A percentile compares a stretch with the other conserved stretches of the same genome.
Evolutionary conservation across 1,284 basidiomycete genomes (phyloP).

Genomic region (Irpex sp.): DNA sequence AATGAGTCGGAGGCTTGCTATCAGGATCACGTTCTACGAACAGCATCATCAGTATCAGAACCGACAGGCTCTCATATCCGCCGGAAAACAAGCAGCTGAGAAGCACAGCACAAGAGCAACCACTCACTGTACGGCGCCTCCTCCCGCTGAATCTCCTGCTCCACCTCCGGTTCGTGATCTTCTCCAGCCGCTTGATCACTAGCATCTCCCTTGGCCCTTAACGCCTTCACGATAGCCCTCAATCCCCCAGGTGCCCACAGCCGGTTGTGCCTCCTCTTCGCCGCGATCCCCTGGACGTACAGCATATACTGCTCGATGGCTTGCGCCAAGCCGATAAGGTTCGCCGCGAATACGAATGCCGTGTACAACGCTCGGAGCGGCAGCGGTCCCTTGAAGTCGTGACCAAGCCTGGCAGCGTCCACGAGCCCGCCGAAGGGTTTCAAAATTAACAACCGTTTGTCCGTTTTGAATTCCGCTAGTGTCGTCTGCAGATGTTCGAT

Average conservation of each 20-base stretch:
- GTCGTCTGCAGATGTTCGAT: constrained; percentile 33
- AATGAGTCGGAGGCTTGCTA: constrained; percentile 41
- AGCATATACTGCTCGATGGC: constrained; percentile 43
- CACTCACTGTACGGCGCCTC: constrained; percentile 33
- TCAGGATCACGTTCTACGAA: constrained; percentile 43
- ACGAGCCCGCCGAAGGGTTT: constrained; percentile 42
- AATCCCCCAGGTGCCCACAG: constrained; percentile 52
- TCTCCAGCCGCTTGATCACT: constrained; percentile 34
- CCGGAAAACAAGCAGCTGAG: background rate
- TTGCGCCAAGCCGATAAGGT: constrained; percentile 38
- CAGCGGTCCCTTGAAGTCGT: constrained; percentile 13
- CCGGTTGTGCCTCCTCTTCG: constrained; percentile 35
- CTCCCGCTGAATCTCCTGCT: constrained; percentile 24
- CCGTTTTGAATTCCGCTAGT: constrained; percentile 37
- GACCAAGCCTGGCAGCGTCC: constrained; percentile 11
- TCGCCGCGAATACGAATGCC: constrained; percentile 44
- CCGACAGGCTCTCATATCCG: too few species aligned
- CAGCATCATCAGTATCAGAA: background rate
- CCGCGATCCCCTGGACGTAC: constrained; percentile 36
- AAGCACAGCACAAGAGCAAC: background rate
- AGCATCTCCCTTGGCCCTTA: constrained; percentile 24
- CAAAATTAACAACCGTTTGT: constrained; percentile 40
- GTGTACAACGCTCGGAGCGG: constrained; percentile 43
- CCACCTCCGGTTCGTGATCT: constrained; percentile 28
- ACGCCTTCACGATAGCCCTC: constrained; percentile 36